These are phyloP conservation scores for Penicillium oxalicum DNA, from an alignment of 2,329 filamentous ascomycete genomes.

Conservation along the genomic window DNA sequence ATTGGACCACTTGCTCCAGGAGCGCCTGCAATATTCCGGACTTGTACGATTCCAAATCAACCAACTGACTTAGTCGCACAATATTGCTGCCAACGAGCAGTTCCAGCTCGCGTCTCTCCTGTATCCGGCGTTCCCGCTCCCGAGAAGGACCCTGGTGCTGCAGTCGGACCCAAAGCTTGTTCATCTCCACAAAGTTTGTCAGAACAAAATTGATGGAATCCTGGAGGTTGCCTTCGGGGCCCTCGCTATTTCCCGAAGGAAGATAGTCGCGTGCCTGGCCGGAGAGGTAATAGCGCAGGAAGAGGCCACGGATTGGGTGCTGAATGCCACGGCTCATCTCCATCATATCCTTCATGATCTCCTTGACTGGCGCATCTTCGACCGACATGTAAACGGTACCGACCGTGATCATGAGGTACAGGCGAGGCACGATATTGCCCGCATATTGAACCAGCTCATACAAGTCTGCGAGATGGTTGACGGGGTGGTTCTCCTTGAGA, in stretches of 20 bases:
- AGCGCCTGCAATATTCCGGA: conserved; percentile 80
- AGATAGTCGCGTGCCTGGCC: conserved; percentile 89
- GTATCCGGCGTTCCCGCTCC: conserved; percentile 86
- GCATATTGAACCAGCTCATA: conserved; percentile 98
- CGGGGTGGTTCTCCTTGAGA: conserved; percentile 92
- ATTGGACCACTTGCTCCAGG: conserved; percentile 95
- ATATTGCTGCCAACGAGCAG: conserved; percentile 94
- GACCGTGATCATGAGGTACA: conserved; percentile 99
- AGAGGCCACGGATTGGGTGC: conserved; percentile 90
- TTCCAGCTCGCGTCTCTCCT: conserved; percentile 92
- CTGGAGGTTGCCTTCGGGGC: conserved; percentile 89
- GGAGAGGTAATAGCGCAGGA: conserved; percentile 91
- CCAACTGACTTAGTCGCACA: conserved; percentile 87
- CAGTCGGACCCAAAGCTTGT: conserved; percentile 96
- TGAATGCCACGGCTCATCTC: conserved; percentile 98
- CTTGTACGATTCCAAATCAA: conserved; percentile 92
- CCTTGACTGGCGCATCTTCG: conserved; percentile 95
- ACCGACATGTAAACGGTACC: conserved; percentile 99
- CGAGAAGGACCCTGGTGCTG: conserved; percentile 97
- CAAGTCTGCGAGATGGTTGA: conserved; percentile 94
- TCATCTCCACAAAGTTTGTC: conserved; percentile 99
- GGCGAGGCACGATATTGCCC: conserved; percentile 89
- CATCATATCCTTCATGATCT: conserved; percentile 99
- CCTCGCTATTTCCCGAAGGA: conserved; percentile 74
- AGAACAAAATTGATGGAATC: conserved; percentile 97